A percentile compares a stretch with the other conserved stretches of the same genome.
These are phyloP conservation scores for Fusarium verticillioides DNA, from an alignment of 2,329 filamentous ascomycete species.

Conservation along the genomic window DNA sequence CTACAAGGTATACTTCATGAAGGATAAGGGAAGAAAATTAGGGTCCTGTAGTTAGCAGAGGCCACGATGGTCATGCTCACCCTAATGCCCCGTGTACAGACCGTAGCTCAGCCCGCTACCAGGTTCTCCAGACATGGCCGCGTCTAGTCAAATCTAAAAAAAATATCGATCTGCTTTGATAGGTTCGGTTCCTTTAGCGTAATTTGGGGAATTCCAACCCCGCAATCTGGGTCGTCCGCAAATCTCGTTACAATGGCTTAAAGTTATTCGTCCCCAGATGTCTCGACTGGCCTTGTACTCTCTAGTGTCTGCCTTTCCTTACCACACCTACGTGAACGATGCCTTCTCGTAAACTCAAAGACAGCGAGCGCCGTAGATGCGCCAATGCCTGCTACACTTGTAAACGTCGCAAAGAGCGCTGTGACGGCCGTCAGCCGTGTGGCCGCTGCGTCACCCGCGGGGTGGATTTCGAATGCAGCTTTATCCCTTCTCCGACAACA, in stretches of 20 bases:
- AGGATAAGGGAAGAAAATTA: accelerated
- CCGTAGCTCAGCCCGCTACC: neutral
- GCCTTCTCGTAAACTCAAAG: neutral
- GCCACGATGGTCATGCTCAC: neutral
- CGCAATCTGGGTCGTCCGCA: neutral
- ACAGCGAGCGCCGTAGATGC: neutral
- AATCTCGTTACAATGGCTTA: neutral
- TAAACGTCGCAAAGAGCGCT: neutral
- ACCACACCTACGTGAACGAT: neutral
- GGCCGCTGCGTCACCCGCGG: neutral
- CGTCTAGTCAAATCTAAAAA: neutral
- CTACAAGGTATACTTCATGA: accelerated
- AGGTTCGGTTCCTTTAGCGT: neutral
- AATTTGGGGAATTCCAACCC: neutral
- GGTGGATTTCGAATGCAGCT: neutral
- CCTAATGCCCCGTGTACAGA: neutral
- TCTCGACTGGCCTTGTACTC: neutral
- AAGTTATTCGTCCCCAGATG: neutral
- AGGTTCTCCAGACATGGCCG: neutral
- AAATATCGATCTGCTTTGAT: neutral
- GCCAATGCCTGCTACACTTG: neutral
- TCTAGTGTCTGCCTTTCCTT: neutral
- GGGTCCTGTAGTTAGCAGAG: no score
- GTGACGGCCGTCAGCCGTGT: neutral
- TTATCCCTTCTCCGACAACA: neutral